Evolutionary conservation across 805 yeast species (phyloP).

Genomic region (Suhomyces sp.): DNA sequence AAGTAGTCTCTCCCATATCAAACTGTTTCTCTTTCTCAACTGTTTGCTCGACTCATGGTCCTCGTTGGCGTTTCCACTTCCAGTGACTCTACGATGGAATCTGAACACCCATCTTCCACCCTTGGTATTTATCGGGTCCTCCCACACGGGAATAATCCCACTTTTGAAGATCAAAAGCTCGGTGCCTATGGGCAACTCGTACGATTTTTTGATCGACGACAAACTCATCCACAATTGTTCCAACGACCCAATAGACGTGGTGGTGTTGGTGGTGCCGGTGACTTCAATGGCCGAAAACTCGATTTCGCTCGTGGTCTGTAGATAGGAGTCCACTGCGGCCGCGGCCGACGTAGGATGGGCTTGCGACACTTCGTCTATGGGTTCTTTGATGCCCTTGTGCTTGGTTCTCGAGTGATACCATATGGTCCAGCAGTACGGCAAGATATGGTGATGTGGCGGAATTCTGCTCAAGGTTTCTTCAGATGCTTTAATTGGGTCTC

Average conservation of each 20-base stretch:
- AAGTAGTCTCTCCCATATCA: constrained; percentile 57
- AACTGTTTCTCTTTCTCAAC: constrained; percentile 33
- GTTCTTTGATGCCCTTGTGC: constrained; percentile 16
- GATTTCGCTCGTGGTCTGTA: constrained; percentile 45
- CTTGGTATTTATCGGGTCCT: constrained; percentile 55
- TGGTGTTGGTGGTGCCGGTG: constrained; percentile 11
- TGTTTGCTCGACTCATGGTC: constrained; percentile 18
- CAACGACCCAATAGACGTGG: constrained; percentile 40
- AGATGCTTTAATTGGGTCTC: constrained; percentile 36
- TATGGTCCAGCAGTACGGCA: constrained; percentile 49
- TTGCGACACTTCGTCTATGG: constrained; percentile 12
- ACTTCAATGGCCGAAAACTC: constrained; percentile 24
- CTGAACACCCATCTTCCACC: constrained; percentile 67
- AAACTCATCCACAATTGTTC: constrained; percentile 54
- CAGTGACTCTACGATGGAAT: constrained; percentile 33
- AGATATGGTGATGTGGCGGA: constrained; percentile 33
- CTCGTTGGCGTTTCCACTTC: constrained; percentile 7
- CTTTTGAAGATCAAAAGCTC: constrained; percentile 57
- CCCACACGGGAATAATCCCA: constrained; percentile 67
- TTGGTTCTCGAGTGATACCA: constrained; percentile 45
- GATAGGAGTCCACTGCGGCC: constrained; percentile 41
- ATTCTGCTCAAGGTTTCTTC: constrained; percentile 26
- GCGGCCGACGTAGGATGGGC: constrained; percentile 12
- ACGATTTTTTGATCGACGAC: constrained; percentile 36
- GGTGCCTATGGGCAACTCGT: constrained; percentile 43